phyloP scores from a whole-genome alignment of 345 rosid species.

The Salix arbutifolia region DNA sequence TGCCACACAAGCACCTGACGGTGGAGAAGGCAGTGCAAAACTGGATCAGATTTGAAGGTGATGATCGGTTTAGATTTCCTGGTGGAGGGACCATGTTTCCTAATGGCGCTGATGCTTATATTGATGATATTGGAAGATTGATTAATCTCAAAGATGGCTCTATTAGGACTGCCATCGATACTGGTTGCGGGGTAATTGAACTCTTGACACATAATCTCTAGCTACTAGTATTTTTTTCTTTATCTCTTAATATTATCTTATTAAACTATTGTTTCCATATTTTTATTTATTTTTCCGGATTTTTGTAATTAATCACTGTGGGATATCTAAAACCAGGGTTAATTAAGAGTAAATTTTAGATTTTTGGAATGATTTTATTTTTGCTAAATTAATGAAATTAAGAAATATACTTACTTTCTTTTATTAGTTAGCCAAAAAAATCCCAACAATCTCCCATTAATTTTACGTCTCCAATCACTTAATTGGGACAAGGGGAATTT shows the following conservation, averaged over 20 bases:
- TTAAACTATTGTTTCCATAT: no score
- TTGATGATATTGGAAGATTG: conserved; percentile 29
- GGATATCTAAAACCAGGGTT: neutral
- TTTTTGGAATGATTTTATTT: neutral
- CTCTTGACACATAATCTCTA: neutral
- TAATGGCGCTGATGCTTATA: conserved; percentile 46
- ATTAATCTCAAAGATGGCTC: conserved; percentile 26
- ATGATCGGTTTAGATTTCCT: conserved; percentile 44
- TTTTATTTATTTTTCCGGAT: no score
- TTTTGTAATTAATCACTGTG: neutral
- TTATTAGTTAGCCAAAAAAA: no score
- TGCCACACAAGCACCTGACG: conserved; percentile 49
- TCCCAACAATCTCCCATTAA: no score
- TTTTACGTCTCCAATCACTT: no score
- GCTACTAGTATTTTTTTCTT: neutral
- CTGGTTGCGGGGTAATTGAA: conserved; percentile 29
- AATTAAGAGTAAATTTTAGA: neutral
- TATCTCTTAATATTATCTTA: neutral
- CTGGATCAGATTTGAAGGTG: conserved; percentile 45
- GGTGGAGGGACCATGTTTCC: conserved; percentile 60
- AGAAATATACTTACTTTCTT: no score
- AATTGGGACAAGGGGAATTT: no score
- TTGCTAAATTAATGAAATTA: neutral
- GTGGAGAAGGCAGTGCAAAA: conserved; percentile 57
- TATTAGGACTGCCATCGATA: conserved; percentile 31